phyloP scores from a whole-genome alignment of 495 filamentous ascomycete genomes.

The Annulohypoxylon bovei region DNA sequence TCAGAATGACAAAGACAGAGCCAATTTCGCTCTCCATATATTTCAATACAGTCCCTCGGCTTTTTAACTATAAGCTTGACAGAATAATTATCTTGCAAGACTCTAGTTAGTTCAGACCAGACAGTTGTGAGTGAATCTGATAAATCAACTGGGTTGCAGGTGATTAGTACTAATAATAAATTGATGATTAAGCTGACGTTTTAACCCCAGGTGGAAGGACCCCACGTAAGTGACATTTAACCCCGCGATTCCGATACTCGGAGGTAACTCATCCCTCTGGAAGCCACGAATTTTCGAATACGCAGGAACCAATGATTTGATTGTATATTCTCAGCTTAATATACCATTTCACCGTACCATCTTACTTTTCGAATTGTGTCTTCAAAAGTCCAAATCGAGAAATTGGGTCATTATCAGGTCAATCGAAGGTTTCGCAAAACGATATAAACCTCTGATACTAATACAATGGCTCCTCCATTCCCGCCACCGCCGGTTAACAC shows the following conservation, averaged over 20 bases:
- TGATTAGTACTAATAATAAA: neutral
- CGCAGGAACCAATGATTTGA: constrained; percentile 33
- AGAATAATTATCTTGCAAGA: neutral
- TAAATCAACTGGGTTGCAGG: neutral
- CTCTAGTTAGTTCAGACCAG: too few relatives aligned
- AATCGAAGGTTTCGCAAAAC: constrained; percentile 10
- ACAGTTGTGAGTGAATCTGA: neutral
- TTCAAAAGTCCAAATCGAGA: neutral
- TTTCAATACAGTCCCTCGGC: neutral
- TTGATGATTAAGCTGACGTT: constrained; percentile 24
- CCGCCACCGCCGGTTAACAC: constrained; percentile 84
- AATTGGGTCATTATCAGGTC: neutral
- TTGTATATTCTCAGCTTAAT: constrained; percentile 26
- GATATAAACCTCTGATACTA: neutral
- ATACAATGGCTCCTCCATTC: constrained; percentile 63
- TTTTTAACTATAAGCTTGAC: neutral
- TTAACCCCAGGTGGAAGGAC: neutral
- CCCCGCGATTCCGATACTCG: constrained; percentile 41
- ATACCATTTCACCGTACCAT: neutral
- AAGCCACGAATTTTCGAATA: constrained; percentile 24
- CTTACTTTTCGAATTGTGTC: neutral
- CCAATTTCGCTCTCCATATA: neutral
- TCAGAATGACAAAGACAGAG: constrained; percentile 19
- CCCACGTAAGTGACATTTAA: constrained; percentile 6
- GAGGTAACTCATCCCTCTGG: constrained; percentile 13